These are phyloP conservation scores for Nissolia schottii DNA, from an alignment of 306 rosid species.

Conservation along the genomic window DNA sequence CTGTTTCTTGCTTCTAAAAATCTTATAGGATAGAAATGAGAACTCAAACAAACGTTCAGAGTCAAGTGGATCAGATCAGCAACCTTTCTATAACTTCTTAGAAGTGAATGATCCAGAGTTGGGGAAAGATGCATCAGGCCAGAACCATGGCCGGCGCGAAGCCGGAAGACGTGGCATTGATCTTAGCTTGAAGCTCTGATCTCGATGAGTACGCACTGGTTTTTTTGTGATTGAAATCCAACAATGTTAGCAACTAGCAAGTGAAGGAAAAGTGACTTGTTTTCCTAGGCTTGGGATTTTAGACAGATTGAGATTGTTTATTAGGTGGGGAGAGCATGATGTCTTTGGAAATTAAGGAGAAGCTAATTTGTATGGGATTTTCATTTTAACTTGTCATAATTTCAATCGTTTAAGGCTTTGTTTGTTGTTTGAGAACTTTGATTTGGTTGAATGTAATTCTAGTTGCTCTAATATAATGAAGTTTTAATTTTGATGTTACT, in stretches of 20 bases:
- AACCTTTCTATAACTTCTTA: conserved; percentile 38
- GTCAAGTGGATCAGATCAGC: conserved; percentile 17
- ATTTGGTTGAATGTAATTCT: neutral
- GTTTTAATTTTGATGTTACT: neutral
- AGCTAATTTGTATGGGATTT: neutral
- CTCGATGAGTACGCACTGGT: neutral
- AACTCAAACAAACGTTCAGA: conserved; percentile 9
- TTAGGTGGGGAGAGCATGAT: neutral
- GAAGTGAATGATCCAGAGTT: conserved; percentile 23
- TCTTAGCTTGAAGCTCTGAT: conserved; percentile 52
- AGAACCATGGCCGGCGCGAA: conserved; percentile 23
- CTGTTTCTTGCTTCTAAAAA: neutral
- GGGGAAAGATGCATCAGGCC: conserved; percentile 4
- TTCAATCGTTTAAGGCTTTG: neutral
- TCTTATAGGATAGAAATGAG: conserved; percentile 29
- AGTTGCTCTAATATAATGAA: conserved; percentile 9
- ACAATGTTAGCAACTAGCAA: neutral
- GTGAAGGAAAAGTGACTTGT: neutral
- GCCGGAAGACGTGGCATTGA: conserved; percentile 34
- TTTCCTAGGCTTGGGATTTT: neutral
- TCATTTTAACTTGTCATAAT: neutral
- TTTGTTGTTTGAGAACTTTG: neutral
- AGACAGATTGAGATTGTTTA: neutral
- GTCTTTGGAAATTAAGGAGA: neutral
- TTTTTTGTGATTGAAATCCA: neutral